Base-by-base conservation (phyloP, 108 stramenopile species). In the Discostella stelligeroides region DNA sequence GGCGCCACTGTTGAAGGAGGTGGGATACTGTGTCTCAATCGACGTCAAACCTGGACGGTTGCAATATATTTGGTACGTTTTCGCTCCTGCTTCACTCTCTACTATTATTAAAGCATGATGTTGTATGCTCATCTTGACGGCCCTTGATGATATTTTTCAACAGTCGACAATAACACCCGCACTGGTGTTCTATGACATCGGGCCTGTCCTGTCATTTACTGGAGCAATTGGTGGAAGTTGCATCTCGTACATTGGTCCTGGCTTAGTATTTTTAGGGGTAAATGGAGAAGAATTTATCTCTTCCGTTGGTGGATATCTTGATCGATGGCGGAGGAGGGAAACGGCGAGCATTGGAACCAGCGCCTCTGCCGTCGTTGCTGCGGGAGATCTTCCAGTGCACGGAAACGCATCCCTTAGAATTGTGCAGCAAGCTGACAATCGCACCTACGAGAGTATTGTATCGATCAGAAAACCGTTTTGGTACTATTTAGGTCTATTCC, bases 161-260 rank as follows among this genome's bases (percentile, higher is more conserved):
- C 57, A 58, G 57, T 20, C 39, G 27, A 80, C 89, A 4, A 56
- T 93, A 24, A 43, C 89, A 21, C 92, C 92, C 12, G 92, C 92
- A 0, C 53, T 93, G 73, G 54, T 93, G 45, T 73, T 93, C 27
- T 62, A 77, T 47, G 92, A 93, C 59, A 70, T 93, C 41, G 92
- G 92, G 23, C 92, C 92, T 20, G 89, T 93, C 9, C 66, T 93
- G 0, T 84, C 82, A 23, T 81, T 93, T 15, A 93, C 92, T 45
- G 92, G 92, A 0, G 83, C 92, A 4, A 46, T 93, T 10, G 92
- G 88, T 14, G 92, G 89, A 27, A 78, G 83, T 18, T 84, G 77
- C 42, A 72, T 93, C 28, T 77, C 87, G 11, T 93, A 89, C 55
- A 84, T 90, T 58, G 89, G 79, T 11, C 89, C 89, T 4, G 92